Base-by-base conservation (phyloP, 2,329 filamentous ascomycete species). In the Shiraia sp. region DNA sequence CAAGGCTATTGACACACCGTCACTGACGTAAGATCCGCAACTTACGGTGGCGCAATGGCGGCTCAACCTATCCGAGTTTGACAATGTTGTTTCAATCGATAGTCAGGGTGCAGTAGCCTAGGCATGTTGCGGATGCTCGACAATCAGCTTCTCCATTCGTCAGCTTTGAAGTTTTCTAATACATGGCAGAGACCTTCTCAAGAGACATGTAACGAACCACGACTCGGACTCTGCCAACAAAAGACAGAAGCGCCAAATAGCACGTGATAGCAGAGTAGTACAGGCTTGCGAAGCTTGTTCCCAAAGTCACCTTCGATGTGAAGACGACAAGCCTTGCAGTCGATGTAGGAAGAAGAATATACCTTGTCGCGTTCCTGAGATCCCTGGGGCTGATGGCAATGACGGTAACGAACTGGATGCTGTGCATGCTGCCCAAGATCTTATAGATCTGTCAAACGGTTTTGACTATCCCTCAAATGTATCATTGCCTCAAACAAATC, bases 231-330 rank as follows among this genome's bases (percentile, higher is more conserved):
- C 68, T 32, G 49, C 53, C 14, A 60, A 55, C 36, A 62, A 64
- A 42, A 52, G 57, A 15, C 53, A 57, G 24, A 58, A 51, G 25
- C 48, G 45, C 28, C 55, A 57, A 13, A 61, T 55, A n/a, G 42
- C 55, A 16, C 62, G 61, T 15, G 49, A 59, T 10, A 60, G 51
- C 24, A 45, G 61, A 29, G 63, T 63, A 13, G 52, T 64, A 6
- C 75, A 79, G 55, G 77, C 77, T 1, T 80, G 77, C 46, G 75
- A 76, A 43, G 69, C 74, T 4, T 79, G 77, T 47, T 76, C 77
- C 15, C 68, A 71, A 15, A 72, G 75, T 2, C 77, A 80, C 51
- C 63, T 80, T 14, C 76, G 77, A 53, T 80, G 77, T 47, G 76
- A 79, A 45, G 77, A 80, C 47, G 69, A 74, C 32, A 79, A 79